Conservation (phyloP, 1,139 yeast species). For the Taphrina sp. region DNA sequence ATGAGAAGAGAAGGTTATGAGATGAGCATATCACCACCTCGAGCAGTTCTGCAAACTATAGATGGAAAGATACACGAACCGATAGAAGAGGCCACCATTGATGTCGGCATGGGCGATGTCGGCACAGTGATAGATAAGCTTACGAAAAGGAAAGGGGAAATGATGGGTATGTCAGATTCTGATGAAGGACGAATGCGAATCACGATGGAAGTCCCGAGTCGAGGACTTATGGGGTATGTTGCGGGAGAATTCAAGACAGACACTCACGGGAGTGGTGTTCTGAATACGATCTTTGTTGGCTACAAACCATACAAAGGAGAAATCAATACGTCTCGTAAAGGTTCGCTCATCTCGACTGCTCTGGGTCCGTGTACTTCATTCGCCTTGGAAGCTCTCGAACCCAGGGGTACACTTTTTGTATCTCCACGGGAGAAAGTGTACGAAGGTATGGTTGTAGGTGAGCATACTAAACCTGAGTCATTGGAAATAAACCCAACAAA, state of each 20-base stretch:
- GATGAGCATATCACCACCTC: conserved; percentile 29
- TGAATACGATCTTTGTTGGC: conserved; percentile 18
- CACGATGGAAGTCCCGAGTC: conserved; percentile 28
- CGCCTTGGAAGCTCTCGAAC: conserved; percentile 30
- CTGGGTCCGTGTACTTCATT: conserved; percentile 24
- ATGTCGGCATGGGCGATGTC: conserved; percentile 22
- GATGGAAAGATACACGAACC: conserved; percentile 30
- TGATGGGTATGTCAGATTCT: conserved; percentile 23
- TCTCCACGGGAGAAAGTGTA: conserved; percentile 27
- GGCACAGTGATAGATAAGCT: conserved; percentile 30
- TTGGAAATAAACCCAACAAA: conserved; percentile 29
- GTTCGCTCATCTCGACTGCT: conserved; percentile 26
- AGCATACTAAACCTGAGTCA: conserved; percentile 27
- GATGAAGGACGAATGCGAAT: conserved; percentile 29
- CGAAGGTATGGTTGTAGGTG: conserved; percentile 31
- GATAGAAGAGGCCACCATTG: conserved; percentile 27
- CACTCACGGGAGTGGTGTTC: conserved; percentile 27
- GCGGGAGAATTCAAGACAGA: conserved; percentile 34
- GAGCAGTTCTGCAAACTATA: conserved; percentile 18
- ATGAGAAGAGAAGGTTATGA: conserved; percentile 31
- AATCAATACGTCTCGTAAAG: conserved; percentile 27
- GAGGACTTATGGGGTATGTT: conserved; percentile 31
- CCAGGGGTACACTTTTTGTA: conserved; percentile 27
- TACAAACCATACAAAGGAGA: conserved; percentile 31
- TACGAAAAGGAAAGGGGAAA: conserved; percentile 30